Conservation (phyloP, 495 filamentous ascomycete genomes). For the Sabuloglossum arenarium region DNA sequence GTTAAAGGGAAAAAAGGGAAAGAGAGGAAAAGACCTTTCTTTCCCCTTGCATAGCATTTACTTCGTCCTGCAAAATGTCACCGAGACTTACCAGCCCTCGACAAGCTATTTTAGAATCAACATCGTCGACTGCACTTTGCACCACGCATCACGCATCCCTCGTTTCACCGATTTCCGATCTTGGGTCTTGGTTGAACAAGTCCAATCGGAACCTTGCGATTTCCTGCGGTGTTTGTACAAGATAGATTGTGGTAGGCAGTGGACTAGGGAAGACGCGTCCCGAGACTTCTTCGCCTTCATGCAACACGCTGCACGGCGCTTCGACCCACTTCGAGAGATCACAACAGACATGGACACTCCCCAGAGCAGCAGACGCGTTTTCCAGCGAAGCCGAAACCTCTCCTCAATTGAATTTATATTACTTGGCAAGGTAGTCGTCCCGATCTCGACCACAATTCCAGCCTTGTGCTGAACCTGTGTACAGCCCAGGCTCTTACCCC, state of each 20-base stretch:
- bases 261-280: neutral
- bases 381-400: neutral
- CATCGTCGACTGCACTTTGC: too few relatives aligned
- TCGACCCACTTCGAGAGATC: neutral
- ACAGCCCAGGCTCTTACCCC: neutral
- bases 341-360: constrained; percentile 1
- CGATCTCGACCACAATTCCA: neutral
- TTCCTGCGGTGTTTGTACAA: neutral
- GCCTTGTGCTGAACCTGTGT: neutral
- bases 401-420: neutral
- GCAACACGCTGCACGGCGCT: neutral
- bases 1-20: too few relatives aligned
- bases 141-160: too few relatives aligned
- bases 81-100: too few relatives aligned
- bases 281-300: neutral
- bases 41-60: too few relatives aligned
- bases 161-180: neutral
- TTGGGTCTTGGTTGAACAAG: neutral
- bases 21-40: too few relatives aligned
- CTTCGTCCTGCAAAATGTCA: too few relatives aligned
- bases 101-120: too few relatives aligned
- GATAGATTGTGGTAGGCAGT: too few relatives aligned
- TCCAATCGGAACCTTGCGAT: neutral
- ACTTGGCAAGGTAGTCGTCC: neutral
- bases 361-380: neutral